Evolutionary conservation across 148 eudicot species (phyloP).

Genomic region (Polygonum aviculare): DNA sequence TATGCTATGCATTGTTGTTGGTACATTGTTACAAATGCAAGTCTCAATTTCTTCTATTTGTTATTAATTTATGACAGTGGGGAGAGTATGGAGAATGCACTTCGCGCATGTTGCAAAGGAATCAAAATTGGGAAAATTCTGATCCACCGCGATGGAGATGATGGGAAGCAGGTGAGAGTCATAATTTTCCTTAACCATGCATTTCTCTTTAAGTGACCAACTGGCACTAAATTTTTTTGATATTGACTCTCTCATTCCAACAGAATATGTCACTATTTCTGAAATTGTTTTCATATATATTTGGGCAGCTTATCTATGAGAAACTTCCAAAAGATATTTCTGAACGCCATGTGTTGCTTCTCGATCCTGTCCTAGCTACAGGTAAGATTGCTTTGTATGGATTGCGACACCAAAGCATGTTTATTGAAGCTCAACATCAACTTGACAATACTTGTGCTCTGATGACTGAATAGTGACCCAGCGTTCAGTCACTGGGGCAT

Average conservation of each 20-base stretch:
- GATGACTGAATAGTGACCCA: background rate
- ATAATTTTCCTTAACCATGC: background rate
- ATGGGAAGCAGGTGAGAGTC: conserved; percentile 76
- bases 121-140: conserved; percentile 95
- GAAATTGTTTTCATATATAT: background rate
- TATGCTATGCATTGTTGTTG: background rate
- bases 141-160: conserved; percentile 91
- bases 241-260: background rate
- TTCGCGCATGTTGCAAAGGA: conserved; percentile 98
- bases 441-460: background rate
- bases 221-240: background rate
- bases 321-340: conserved; percentile 86
- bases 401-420: background rate
- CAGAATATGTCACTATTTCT: background rate
- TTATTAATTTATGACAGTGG: conserved; percentile 37
- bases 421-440: background rate
- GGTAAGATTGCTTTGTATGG: conserved; percentile 30
- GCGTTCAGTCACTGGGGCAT: background rate
- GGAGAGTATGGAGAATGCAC: conserved; percentile 98
- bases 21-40: background rate
- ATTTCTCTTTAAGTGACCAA: background rate
- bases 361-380: conserved; percentile 95
- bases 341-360: conserved; percentile 90
- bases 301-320: conserved; percentile 86
- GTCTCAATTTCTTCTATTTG: background rate